These are phyloP conservation scores for Clathrospora elynae DNA, from an alignment of 2,329 filamentous ascomycete species.

Conservation along the genomic window DNA sequence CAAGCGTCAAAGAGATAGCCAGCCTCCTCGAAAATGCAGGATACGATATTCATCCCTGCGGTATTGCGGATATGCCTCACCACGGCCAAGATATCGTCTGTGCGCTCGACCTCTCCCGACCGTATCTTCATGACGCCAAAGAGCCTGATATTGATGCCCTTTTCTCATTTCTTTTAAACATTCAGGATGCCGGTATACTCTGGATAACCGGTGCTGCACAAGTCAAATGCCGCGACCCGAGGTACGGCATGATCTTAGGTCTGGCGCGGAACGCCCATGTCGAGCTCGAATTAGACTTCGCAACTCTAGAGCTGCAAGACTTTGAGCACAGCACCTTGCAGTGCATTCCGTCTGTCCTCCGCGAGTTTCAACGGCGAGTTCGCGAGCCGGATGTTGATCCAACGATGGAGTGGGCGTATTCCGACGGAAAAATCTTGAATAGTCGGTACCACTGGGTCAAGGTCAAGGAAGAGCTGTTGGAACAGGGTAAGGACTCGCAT, in stretches of 20 bases:
- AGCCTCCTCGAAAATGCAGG: background rate
- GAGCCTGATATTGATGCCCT: background rate
- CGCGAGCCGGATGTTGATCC: conserved; percentile 31
- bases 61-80: background rate
- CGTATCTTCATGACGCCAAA: conserved; percentile 36
- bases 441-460: no score
- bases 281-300: conserved; percentile 36
- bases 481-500: no score
- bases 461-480: no score
- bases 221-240: conserved; percentile 33
- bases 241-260: conserved; percentile 36
- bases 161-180: conserved; percentile 12
- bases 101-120: conserved; percentile 23
- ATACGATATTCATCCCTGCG: background rate
- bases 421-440: no score
- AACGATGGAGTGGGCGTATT: no score
- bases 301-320: conserved; percentile 28
- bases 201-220: conserved; percentile 38
- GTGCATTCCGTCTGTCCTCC: no score
- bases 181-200: conserved; percentile 16
- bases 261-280: conserved; percentile 34
- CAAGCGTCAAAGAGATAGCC: background rate
- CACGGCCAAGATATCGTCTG: conserved; percentile 13
- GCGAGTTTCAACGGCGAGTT: conserved; percentile 4
- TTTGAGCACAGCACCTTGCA: background rate